phyloP scores from a whole-genome alignment of 495 filamentous ascomycete genomes.

The Tuber magnatum region DNA sequence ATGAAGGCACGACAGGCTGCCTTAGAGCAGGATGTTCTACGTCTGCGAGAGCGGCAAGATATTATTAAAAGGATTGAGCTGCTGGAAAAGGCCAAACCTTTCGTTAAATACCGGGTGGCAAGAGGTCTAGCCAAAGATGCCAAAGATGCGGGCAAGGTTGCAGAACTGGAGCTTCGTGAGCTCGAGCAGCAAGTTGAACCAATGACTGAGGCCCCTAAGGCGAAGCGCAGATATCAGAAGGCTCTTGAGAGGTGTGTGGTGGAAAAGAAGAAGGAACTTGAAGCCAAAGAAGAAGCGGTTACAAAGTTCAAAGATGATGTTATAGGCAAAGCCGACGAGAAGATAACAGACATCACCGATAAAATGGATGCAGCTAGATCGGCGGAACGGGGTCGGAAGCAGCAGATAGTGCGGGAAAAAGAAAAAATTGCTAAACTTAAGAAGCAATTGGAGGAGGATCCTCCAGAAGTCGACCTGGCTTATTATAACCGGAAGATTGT shows the following conservation, averaged over 20 bases:
- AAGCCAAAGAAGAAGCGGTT: slow-evolving; percentile 48
- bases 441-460: slow-evolving; percentile 45
- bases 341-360: slow-evolving; percentile 51
- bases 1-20: slow-evolving; percentile 67
- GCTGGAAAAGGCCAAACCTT: slow-evolving; percentile 58
- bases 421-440: slow-evolving; percentile 43
- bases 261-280: slow-evolving; percentile 46
- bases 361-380: slow-evolving; percentile 55
- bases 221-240: slow-evolving; percentile 57
- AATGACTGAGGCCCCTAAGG: slow-evolving; percentile 55
- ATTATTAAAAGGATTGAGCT: slow-evolving; percentile 60
- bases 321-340: slow-evolving; percentile 47
- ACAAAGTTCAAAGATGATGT: slow-evolving; percentile 52
- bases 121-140: slow-evolving; percentile 40
- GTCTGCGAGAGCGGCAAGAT: slow-evolving; percentile 64
- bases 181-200: slow-evolving; percentile 61
- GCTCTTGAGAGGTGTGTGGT: slow-evolving; percentile 29
- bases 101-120: slow-evolving; percentile 55
- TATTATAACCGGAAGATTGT: slow-evolving; percentile 54
- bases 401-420: slow-evolving; percentile 45
- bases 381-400: slow-evolving; percentile 47
- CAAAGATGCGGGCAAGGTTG: slow-evolving; percentile 45
- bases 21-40: slow-evolving; percentile 73
- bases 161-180: slow-evolving; percentile 49
- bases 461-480: slow-evolving; percentile 47